These are phyloP conservation scores for Centaurea solstitialis DNA, from an alignment of 129 eudicot species.

Conservation along the genomic window DNA sequence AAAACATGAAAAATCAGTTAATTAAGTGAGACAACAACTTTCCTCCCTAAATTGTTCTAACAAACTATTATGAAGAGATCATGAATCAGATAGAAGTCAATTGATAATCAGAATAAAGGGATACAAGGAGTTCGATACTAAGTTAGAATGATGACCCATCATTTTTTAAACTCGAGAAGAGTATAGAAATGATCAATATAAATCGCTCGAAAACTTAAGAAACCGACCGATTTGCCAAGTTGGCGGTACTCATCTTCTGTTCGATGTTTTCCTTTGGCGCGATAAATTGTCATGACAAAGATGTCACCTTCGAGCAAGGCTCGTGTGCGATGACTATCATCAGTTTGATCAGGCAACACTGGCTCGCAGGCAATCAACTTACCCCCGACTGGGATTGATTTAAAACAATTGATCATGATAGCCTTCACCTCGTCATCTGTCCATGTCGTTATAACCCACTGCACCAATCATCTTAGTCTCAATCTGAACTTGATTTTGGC, in stretches of 20 bases:
- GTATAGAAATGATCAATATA: conserved; percentile 44
- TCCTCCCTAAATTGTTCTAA: too few species aligned
- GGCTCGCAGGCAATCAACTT: conserved; percentile 60
- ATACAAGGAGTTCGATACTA: background rate
- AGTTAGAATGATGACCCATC: background rate
- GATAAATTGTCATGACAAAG: conserved; percentile 57
- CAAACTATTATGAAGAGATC: too few species aligned
- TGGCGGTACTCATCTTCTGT: conserved; percentile 43
- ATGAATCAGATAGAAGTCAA: background rate
- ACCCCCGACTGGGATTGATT: conserved; percentile 50
- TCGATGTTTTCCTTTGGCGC: conserved; percentile 51
- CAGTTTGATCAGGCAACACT: conserved; percentile 41
- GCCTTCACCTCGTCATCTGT: conserved; percentile 41
- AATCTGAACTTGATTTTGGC: too few species aligned
- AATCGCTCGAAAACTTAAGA: conserved; percentile 35
- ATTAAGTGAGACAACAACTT: too few species aligned
- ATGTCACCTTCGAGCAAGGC: conserved; percentile 56
- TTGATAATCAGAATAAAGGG: background rate
- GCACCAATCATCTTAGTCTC: background rate
- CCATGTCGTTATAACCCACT: conserved; percentile 58
- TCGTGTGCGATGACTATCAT: conserved; percentile 48
- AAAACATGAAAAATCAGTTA: too few species aligned
- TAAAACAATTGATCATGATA: conserved; percentile 38
- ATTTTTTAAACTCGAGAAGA: conserved; percentile 44
- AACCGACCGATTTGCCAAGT: conserved; percentile 44